Evolutionary conservation across 1,284 basidiomycete genomes (phyloP).

Genomic region (Pascua guehoae): DNA sequence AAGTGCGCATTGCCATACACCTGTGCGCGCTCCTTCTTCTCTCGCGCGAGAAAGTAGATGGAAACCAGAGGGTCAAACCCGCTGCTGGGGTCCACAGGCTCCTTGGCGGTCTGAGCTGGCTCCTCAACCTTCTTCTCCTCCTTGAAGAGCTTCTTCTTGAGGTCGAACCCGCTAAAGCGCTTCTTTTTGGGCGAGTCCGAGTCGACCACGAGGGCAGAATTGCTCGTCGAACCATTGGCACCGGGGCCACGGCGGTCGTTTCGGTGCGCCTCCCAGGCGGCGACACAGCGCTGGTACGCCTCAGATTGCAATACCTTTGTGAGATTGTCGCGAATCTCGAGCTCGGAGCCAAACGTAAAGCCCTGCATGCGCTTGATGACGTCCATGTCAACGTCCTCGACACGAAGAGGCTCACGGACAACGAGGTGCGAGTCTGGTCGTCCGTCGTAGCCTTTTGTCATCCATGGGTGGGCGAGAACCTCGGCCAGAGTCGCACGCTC

Average conservation of each 20-base stretch:
- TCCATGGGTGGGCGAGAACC: slow-evolving; percentile 91
- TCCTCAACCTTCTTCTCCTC: slow-evolving; percentile 48
- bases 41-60: slow-evolving; percentile 91
- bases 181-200: slow-evolving; percentile 49
- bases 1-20: slow-evolving; percentile 93
- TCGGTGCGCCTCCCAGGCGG: slow-evolving; percentile 72
- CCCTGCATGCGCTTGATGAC: slow-evolving; percentile 92
- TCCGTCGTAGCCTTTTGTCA: slow-evolving; percentile 79
- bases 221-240: slow-evolving; percentile 15
- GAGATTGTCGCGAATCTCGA: slow-evolving; percentile 76
- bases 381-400: slow-evolving; percentile 77
- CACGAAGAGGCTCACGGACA: slow-evolving; percentile 78
- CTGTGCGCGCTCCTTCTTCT: slow-evolving; percentile 89
- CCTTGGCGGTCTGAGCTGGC: slow-evolving; percentile 30
- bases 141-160: slow-evolving; percentile 86
- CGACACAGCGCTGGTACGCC: slow-evolving; percentile 67
- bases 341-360: slow-evolving; percentile 89
- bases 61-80: slow-evolving; percentile 94
- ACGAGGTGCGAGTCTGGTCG: slow-evolving; percentile 81
- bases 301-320: slow-evolving; percentile 73
- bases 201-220: slow-evolving; percentile 25
- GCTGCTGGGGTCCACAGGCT: slow-evolving; percentile 71
- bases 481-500: slow-evolving; percentile 79
- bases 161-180: slow-evolving; percentile 88
- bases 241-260: slow-evolving; percentile 41